Percentiles rank a stretch among this genome's conserved stretches.
phyloP scores from a whole-genome alignment of 164 flowering plant genomes.

The Buxus sempervirens region DNA sequence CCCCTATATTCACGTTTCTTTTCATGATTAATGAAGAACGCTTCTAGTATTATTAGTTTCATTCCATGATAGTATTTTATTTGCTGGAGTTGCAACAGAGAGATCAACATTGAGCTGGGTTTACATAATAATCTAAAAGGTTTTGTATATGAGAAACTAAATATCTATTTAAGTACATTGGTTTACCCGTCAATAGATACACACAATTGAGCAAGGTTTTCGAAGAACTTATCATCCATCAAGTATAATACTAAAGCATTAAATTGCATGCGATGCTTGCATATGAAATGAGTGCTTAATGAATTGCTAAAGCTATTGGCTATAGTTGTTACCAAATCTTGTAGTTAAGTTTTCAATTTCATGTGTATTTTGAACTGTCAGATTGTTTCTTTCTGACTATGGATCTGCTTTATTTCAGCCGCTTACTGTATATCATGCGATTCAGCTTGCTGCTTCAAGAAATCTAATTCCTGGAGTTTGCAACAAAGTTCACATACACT shows the following conservation, averaged over 20 bases:
- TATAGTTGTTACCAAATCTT: background rate
- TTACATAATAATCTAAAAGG: too few species aligned
- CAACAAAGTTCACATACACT: slow-evolving; percentile 49
- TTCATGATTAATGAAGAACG: too few species aligned
- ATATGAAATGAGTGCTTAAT: background rate
- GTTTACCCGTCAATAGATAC: too few species aligned
- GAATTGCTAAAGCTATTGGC: background rate
- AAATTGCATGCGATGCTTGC: background rate
- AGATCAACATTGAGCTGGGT: too few species aligned
- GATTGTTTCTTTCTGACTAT: background rate
- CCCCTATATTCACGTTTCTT: too few species aligned
- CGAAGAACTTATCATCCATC: background rate
- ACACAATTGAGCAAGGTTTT: background rate
- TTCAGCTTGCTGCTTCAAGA: slow-evolving; percentile 38
- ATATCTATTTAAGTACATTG: too few species aligned
- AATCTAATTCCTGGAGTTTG: slow-evolving; percentile 23
- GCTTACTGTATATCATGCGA: slow-evolving; percentile 56
- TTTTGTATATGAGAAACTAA: too few species aligned
- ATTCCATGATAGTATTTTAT: too few species aligned
- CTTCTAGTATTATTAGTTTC: too few species aligned
- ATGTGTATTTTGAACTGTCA: background rate
- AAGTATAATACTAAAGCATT: background rate
- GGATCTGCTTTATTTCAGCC: slow-evolving; percentile 49
- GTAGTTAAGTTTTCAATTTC: background rate
- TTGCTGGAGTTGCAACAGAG: too few species aligned